Evolutionary conservation across 2,329 filamentous ascomycete genomes (phyloP).

Genomic region (Colletotrichum musae): DNA sequence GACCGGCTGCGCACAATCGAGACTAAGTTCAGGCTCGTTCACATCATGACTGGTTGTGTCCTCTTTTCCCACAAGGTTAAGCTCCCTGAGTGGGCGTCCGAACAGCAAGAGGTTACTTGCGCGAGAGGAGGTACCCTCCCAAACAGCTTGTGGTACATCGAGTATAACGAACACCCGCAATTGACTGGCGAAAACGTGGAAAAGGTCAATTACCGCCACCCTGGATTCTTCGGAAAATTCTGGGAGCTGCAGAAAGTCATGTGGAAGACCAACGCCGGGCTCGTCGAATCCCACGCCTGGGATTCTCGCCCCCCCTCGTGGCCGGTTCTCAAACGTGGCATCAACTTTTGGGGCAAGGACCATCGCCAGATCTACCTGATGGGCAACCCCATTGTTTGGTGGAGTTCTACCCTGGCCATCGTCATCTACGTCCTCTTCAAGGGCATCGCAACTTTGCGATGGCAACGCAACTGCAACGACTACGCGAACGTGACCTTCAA

Average conservation of each 20-base stretch:
- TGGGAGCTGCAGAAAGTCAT: constrained; percentile 97
- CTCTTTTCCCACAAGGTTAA: constrained; percentile 99
- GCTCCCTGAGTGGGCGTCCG: constrained; percentile 96
- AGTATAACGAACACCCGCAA: constrained; percentile 88
- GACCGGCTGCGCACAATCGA: constrained; percentile 92
- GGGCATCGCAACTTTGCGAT: constrained; percentile 87
- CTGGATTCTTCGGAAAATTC: constrained; percentile 98
- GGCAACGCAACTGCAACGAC: constrained; percentile 94
- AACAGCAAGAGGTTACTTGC: constrained; percentile 99
- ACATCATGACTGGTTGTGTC: constrained; percentile 96
- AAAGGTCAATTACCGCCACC: constrained; percentile 95
- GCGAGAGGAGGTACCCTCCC: constrained; percentile 91
- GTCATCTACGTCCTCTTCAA: constrained; percentile 87
- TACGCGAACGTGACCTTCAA: constrained; percentile 89
- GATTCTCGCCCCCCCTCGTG: constrained; percentile 95
- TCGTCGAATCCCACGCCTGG: constrained; percentile 98
- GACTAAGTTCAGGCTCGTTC: constrained; percentile 95
- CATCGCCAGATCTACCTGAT: constrained; percentile 96
- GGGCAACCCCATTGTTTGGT: constrained; percentile 96
- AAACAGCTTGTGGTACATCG: constrained; percentile 98
- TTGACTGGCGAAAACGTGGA: constrained; percentile 79
- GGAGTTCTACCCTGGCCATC: constrained; percentile 85
- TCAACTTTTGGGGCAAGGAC: constrained; percentile 99
- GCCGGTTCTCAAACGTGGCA: constrained; percentile 92
- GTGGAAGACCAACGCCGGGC: constrained; percentile 98